Base-by-base conservation (phyloP, 345 rosid genomes). In the Crucihimalaya himalaica region DNA sequence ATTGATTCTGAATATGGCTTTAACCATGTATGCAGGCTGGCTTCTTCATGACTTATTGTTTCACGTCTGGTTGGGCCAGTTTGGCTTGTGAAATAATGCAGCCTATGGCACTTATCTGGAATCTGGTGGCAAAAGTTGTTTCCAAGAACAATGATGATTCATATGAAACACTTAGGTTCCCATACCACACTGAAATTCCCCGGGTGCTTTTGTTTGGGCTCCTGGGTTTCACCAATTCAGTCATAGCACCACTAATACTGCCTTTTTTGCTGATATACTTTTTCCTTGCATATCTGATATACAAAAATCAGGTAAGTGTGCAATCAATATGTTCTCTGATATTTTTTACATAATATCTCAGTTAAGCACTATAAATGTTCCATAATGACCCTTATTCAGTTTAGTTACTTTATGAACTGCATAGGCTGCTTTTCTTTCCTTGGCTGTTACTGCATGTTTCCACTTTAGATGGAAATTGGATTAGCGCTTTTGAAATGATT, bases 41-140 rank as follows among this genome's bases (percentile, higher is more conserved):
- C 76, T 94, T 94, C 86, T 94, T 94, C 84, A 89, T 80, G 85
- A 92, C 98, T 18, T 91, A 91, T 61, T 86, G 89, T 57, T 78
- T 91, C 68, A 86, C 97, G 62, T 91, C 96, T 28, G 97, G 97
- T 14, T 91, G 96, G 97, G 91, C 97, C 16, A 80, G 97, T 79
- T 78, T 91, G 70, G 77, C 96, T 5, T 77, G 84, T 75, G 97
- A 91, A 84, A 53, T 91, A 50, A 83, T 91, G 87, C 97, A 89
- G 72, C 86, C 85, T 46, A 81, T 81, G 69, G 70, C 82, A 60
- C 87, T 91, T 59, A 48, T 88, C 66, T 80, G 82, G 81, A 85
- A 88, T 64, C 28, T 83, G 61, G 46, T 79, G 34, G 84, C 53
- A 71, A 89, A 83, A 74, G 66, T 74, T 59, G 53, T 91, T 23